phyloP scores from a whole-genome alignment of 2,329 filamentous ascomycete genomes.

The Beauveria sp. region DNA sequence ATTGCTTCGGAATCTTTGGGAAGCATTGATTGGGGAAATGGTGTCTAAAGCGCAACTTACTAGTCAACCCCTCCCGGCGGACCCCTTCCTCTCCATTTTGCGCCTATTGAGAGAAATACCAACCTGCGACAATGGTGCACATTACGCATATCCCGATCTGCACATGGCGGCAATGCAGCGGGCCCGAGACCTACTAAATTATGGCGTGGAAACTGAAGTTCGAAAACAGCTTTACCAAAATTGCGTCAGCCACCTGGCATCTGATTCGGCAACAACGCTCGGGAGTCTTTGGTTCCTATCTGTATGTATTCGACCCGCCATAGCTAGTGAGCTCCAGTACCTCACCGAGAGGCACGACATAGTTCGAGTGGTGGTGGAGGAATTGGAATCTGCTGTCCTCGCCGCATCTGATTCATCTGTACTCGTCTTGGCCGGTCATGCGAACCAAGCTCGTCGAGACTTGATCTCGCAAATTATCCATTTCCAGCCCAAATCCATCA shows the following conservation, averaged over 20 bases:
- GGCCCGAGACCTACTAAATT: slow-evolving; percentile 51
- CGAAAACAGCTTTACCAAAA: slow-evolving; percentile 55
- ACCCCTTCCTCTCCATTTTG: slow-evolving; percentile 47
- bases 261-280: slow-evolving; percentile 54
- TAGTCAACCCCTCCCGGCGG: slow-evolving; percentile 25
- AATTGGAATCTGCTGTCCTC: slow-evolving; percentile 49
- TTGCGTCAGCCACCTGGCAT: slow-evolving; percentile 61
- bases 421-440: slow-evolving; percentile 35
- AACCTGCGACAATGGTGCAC: slow-evolving; percentile 42
- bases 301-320: slow-evolving; percentile 37
- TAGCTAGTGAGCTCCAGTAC: slow-evolving; percentile 44
- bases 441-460: slow-evolving; percentile 47
- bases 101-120: slow-evolving; percentile 67
- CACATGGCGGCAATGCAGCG: slow-evolving; percentile 56
- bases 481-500: slow-evolving; percentile 54
- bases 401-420: not conserved
- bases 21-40: slow-evolving; percentile 44
- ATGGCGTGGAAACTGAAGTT: slow-evolving; percentile 45
- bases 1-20: slow-evolving; percentile 54
- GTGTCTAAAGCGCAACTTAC: slow-evolving; percentile 35
- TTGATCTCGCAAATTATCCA: slow-evolving; percentile 51
- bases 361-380: slow-evolving; percentile 53
- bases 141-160: slow-evolving; percentile 52
- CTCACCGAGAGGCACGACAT: slow-evolving; percentile 55
- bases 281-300: slow-evolving; percentile 65